Evolutionary conservation across 768 basidiomycete species (phyloP), one percentile per base, ranked within the genome.

Genomic region (Mycena galericulata): DNA sequence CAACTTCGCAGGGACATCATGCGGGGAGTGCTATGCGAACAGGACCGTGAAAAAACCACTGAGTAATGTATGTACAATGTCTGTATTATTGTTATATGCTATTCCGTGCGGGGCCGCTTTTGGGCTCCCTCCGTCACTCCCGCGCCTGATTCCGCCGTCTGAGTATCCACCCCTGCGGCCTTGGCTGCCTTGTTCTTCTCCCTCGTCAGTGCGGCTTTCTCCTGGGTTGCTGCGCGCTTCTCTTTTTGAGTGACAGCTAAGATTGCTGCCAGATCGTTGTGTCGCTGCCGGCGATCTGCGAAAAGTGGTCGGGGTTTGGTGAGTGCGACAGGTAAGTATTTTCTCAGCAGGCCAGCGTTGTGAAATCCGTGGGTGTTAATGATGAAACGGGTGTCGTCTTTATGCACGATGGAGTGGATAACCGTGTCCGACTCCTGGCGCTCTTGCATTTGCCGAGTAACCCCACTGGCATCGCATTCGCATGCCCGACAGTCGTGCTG

Each of bases 351-450:
- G 11, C 55, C 62, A 3, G 73, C 67, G 62, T 80, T 79, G 67
- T 80, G 78, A 2, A 78, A 56, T 0, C 72, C 73, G 55, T 75
- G 70, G 18, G 68, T 69, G 36, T 79, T 79, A 41, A 79, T 61
- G 20, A 80, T 34, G 51, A 62, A 79, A 17, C 67, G 54, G 3
- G 60, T 46, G 24, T 75, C 57, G 27, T 75, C 61, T 17, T 27
- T 43, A 55, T 80, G 78, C 15, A 36, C 43, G n/a, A 79, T 71
- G 29, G 57, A 22, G 24, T 32, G 30, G 55, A 71, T 8, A 9
- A 29, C 40, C 0, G 38, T 50, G 1, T 59, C 43, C 1, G 73
- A 55, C 24, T 70, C 69, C 22, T 68, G 26, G 4, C 69, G 67
- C 46, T 75, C 71, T 56, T 75, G 73, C 38, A 56, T 38, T 29